These are phyloP conservation scores for Allium fistulosum DNA, from an alignment of 106 monocot species.

Conservation along the genomic window DNA sequence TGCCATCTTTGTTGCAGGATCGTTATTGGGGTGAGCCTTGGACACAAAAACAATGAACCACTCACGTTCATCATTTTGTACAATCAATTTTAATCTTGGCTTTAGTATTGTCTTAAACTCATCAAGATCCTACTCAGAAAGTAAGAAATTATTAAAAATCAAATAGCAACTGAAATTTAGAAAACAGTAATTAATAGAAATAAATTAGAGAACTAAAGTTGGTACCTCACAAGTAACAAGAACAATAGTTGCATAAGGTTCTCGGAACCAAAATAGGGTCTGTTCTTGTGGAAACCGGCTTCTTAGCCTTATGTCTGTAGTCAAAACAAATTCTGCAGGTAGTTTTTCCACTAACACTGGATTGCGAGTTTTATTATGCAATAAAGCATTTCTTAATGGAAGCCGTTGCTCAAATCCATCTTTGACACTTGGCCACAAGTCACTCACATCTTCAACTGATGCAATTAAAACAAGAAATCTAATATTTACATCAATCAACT, in stretches of 20 bases:
- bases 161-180: neutral
- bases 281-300: conserved; percentile 99
- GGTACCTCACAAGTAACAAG: conserved; percentile 96
- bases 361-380: conserved; percentile 89
- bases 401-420: conserved; percentile 66
- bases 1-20: conserved; percentile 78
- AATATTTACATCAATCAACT: too few relatives aligned
- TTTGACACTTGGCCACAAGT: conserved; percentile 90
- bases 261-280: conserved; percentile 92
- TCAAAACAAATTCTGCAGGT: conserved; percentile 79
- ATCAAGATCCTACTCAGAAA: conserved; percentile 74
- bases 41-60: conserved; percentile 99
- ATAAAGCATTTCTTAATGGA: conserved; percentile 68
- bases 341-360: conserved; percentile 69
- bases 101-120: conserved; percentile 97
- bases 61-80: conserved; percentile 97
- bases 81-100: conserved; percentile 84
- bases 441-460: conserved; percentile 96
- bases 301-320: conserved; percentile 85
- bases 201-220: neutral
- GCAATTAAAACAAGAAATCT: neutral
- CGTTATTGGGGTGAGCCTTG: conserved; percentile 80
- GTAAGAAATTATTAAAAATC: neutral
- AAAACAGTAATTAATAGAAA: neutral
- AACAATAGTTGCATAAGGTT: conserved; percentile 92